Base-by-base conservation (phyloP, 257 asterid genomes). In the Nicotiana tabacum region DNA sequence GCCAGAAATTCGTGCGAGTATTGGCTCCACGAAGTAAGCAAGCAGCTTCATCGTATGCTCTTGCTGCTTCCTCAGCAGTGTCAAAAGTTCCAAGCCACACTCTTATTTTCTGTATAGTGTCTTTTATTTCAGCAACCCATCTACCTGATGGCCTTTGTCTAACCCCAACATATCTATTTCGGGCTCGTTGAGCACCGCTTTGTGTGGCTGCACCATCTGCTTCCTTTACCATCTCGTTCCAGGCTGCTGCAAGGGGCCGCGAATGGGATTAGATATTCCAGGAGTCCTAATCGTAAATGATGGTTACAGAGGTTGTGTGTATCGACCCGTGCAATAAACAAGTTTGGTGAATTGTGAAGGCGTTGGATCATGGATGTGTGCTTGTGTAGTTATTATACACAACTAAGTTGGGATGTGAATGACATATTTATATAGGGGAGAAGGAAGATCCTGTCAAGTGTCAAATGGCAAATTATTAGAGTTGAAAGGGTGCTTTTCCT, bases 1-100 rank as follows among this genome's bases (percentile, higher is more conserved):
- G 97, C 96, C 97, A 93, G 86, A 94, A 94, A 82, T 94, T 94
- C 0, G 97, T 93, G 16, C 97, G 84, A 10, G 98, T 94, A 65
- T 92, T 94, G 8, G 95, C 87, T 10, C 98, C 98, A 1, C 98
- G 92, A 16, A 94, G 98, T 84, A 93, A 84, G 78, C 95, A 94
- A 21, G 97, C 98, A 0, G 95, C 95, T 78, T 82, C 81, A 43
- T 82, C 85, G 30, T 82, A 82, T 12, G 85, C 84, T 62, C 81
- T 39, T 24, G 84, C 85, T 21, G 81, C 85, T 46, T 72, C 85
- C 56, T 82, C 85, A 33, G 85, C 81, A n/a, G 80, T 68, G 69
- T 81, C 84, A 53, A 81, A 81, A 37, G 84, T 81, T 6, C 84
- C 84, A 4, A 81, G 78, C 84, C 84, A 81, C n/a, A 81, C 80